These are phyloP conservation scores for Hyparrhenia diplandra DNA, from an alignment of 176 grass and related monocot species.

Conservation along the genomic window DNA sequence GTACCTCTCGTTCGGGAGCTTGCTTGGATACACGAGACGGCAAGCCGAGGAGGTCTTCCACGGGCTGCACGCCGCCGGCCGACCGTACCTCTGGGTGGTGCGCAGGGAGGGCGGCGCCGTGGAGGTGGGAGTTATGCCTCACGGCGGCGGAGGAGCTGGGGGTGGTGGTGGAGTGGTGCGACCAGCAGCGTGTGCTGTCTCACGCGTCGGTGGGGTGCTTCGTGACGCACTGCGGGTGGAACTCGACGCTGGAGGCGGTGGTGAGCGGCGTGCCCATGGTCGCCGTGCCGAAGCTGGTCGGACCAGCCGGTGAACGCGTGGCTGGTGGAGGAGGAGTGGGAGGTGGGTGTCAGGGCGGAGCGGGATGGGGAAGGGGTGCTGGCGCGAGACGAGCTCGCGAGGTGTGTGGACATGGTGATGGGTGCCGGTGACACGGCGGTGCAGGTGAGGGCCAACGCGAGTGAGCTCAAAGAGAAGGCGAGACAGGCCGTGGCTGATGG, in stretches of 20 bases:
- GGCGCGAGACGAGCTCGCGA: neutral
- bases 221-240: conserved; percentile 66
- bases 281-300: neutral
- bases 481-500: neutral
- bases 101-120: conserved; percentile 4
- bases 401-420: conserved; percentile 11
- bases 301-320: conserved; percentile 24
- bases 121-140: neutral
- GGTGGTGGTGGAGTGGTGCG: conserved; percentile 40
- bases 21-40: neutral
- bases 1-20: conserved; percentile 38
- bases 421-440: neutral
- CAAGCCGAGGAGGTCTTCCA: conserved; percentile 27
- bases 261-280: conserved; percentile 16
- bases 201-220: conserved; percentile 41
- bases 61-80: neutral
- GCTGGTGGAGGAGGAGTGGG: neutral
- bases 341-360: conserved; percentile 12
- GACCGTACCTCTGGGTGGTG: conserved; percentile 26
- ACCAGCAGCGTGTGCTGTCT: conserved; percentile 15
- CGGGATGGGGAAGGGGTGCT: neutral
- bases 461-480: neutral
- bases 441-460: neutral
- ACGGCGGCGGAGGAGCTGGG: too few species aligned
- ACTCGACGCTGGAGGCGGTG: conserved; percentile 38